phyloP scores from a whole-genome alignment of 2,329 filamentous ascomycete species.

The Aspergillus vadensis region DNA sequence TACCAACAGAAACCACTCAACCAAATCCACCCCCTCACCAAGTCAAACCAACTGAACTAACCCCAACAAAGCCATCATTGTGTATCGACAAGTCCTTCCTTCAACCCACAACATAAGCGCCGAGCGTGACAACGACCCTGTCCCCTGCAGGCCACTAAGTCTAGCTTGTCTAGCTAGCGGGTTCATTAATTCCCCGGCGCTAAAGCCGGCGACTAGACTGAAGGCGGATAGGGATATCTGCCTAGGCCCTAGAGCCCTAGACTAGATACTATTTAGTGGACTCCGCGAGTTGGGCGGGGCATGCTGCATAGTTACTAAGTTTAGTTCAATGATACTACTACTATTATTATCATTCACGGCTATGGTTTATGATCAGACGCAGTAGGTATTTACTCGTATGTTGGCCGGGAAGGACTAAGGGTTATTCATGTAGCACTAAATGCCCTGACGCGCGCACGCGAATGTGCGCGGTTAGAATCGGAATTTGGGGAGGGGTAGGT shows the following conservation, averaged over 20 bases:
- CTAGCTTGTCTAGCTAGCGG: not conserved
- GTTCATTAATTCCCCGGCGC: not conserved
- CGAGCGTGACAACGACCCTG: not conserved
- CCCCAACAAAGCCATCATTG: not conserved
- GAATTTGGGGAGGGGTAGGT: not conserved
- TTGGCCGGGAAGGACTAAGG: not conserved
- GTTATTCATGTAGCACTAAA: too few relatives aligned
- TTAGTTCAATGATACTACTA: too few relatives aligned
- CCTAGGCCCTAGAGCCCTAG: too few relatives aligned
- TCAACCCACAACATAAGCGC: not conserved
- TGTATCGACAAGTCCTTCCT: not conserved
- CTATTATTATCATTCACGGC: too few relatives aligned
- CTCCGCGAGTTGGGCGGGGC: not conserved
- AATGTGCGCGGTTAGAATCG: not conserved
- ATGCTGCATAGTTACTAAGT: not conserved
- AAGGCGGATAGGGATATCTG: conserved; percentile 1
- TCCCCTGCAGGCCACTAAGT: not conserved
- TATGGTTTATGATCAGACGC: not conserved
- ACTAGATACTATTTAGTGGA: not conserved
- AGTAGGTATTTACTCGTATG: not conserved
- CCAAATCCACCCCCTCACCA: not conserved
- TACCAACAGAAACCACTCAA: too few relatives aligned
- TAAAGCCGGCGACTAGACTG: conserved; percentile 4
- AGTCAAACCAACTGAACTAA: too few relatives aligned
- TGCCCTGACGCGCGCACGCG: not conserved